phyloP scores from a whole-genome alignment of 805 yeast species.

The Yarrowia sp. region DNA sequence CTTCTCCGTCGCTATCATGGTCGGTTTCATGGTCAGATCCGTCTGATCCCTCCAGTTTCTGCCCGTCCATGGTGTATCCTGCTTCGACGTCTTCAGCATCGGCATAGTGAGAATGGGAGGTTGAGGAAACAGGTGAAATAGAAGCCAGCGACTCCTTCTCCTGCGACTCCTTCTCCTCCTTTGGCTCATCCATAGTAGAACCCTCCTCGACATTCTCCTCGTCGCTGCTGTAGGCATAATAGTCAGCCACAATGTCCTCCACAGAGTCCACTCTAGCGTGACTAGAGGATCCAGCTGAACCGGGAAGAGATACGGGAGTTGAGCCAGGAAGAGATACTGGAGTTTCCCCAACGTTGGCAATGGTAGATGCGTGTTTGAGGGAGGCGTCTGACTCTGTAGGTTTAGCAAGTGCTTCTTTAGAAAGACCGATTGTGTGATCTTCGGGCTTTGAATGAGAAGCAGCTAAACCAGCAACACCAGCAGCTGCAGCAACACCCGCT shows the following conservation, averaged over 20 bases:
- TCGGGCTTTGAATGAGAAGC: not conserved
- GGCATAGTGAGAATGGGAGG: conserved; percentile 29
- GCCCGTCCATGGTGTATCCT: not conserved
- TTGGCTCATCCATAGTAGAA: conserved; percentile 25
- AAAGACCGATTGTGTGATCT: not conserved
- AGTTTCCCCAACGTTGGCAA: not conserved
- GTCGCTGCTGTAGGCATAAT: conserved; percentile 28
- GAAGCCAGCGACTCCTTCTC: not conserved
- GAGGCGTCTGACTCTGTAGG: not conserved
- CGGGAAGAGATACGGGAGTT: not conserved
- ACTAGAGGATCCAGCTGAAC: not conserved
- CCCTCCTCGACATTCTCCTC: conserved; percentile 26
- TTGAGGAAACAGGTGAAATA: not conserved
- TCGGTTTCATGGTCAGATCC: conserved; percentile 7
- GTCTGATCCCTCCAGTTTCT: conserved; percentile 17
- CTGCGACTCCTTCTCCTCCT: not conserved
- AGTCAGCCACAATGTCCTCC: conserved; percentile 31
- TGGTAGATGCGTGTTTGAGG: not conserved
- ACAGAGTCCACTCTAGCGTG: conserved; percentile 19
- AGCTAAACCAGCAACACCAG: not conserved
- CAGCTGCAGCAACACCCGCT: not conserved
- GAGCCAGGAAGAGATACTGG: not conserved
- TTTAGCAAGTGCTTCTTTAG: not conserved
- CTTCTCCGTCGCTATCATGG: conserved; percentile 4
- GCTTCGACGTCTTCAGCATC: conserved; percentile 18